A percentile compares a stretch with the other conserved stretches of the same genome.
phyloP scores from a whole-genome alignment of 2,329 filamentous ascomycete species.

The Salinomyces thailandicus region DNA sequence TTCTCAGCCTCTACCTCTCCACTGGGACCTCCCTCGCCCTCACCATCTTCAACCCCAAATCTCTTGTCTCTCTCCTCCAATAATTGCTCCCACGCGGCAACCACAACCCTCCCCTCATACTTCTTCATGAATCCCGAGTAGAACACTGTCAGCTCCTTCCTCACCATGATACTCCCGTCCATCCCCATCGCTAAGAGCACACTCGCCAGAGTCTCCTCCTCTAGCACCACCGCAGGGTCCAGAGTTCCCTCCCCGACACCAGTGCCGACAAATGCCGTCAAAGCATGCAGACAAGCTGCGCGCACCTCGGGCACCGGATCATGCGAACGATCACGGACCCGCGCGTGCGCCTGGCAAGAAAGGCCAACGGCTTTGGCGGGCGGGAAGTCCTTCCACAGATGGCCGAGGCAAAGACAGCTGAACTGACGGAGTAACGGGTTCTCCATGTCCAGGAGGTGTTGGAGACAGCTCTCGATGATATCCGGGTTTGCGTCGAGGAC shows the following conservation, averaged over 20 bases:
- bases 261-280: slow-evolving; percentile 90
- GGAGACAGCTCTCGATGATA: slow-evolving; percentile 77
- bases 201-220: slow-evolving; percentile 78
- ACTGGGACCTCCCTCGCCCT: slow-evolving; percentile 2
- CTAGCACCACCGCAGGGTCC: slow-evolving; percentile 11
- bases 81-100: slow-evolving; percentile 84
- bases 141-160: slow-evolving; percentile 87
- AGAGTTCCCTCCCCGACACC: slow-evolving; percentile 26
- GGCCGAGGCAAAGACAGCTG: slow-evolving; percentile 90
- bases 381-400: slow-evolving; percentile 81
- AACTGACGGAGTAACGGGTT: slow-evolving; percentile 87
- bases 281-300: slow-evolving; percentile 82
- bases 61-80: slow-evolving; percentile 52
- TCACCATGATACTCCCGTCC: slow-evolving; percentile 87
- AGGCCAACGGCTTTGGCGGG: slow-evolving; percentile 97
- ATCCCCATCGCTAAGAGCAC: slow-evolving; percentile 84
- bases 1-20: slow-evolving; percentile 2
- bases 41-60: slow-evolving; percentile 13
- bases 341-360: slow-evolving; percentile 69
- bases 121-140: slow-evolving; percentile 83
- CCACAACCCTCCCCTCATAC: slow-evolving; percentile 85
- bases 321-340: slow-evolving; percentile 67
- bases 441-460: slow-evolving; percentile 72
- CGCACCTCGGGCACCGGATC: slow-evolving; percentile 88
- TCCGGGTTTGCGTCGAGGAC: slow-evolving; percentile 81